Conservation (phyloP, 345 rosid species). For the Noccaea bulbosa region DNA sequence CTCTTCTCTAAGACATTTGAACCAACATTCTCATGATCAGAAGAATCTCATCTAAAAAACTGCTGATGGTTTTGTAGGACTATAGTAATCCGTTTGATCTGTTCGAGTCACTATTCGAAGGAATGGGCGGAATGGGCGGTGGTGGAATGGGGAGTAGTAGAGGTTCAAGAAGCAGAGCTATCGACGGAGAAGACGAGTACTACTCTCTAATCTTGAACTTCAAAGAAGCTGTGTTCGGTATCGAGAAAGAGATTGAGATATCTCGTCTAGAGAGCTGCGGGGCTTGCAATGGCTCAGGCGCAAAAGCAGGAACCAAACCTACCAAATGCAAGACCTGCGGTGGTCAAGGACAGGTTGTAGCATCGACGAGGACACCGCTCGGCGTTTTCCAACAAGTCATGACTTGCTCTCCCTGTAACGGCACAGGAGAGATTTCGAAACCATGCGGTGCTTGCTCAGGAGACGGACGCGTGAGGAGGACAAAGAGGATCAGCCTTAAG, state of each 20-base stretch:
- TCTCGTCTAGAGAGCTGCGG: constrained; percentile 84
- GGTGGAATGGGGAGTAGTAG: constrained; percentile 76
- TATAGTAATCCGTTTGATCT: constrained; percentile 96
- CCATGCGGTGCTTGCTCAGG: constrained; percentile 87
- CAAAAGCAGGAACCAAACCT: constrained; percentile 83
- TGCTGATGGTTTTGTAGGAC: constrained; percentile 54
- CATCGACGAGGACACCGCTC: constrained; percentile 88
- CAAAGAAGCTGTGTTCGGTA: constrained; percentile 94
- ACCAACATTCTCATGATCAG: constrained; percentile 6
- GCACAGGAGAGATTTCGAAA: constrained; percentile 76
- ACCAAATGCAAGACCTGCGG: constrained; percentile 85
- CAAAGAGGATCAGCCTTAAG: constrained; percentile 88
- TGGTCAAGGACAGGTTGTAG: constrained; percentile 96
- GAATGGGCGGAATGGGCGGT: constrained; percentile 90
- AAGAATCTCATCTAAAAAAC: background rate
- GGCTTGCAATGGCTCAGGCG: constrained; percentile 91
- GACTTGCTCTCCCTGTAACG: constrained; percentile 85
- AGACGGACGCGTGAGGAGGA: constrained; percentile 86
- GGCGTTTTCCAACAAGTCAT: constrained; percentile 99
- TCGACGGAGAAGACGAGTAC: constrained; percentile 91
- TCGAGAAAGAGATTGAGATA: constrained; percentile 93
- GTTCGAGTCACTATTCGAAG: constrained; percentile 87
- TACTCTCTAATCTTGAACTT: constrained; percentile 76
- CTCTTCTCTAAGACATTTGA: background rate
- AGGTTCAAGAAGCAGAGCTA: constrained; percentile 76